These are phyloP conservation scores for Dioscorea dumetorum DNA, from an alignment of 106 monocot species.

Conservation along the genomic window DNA sequence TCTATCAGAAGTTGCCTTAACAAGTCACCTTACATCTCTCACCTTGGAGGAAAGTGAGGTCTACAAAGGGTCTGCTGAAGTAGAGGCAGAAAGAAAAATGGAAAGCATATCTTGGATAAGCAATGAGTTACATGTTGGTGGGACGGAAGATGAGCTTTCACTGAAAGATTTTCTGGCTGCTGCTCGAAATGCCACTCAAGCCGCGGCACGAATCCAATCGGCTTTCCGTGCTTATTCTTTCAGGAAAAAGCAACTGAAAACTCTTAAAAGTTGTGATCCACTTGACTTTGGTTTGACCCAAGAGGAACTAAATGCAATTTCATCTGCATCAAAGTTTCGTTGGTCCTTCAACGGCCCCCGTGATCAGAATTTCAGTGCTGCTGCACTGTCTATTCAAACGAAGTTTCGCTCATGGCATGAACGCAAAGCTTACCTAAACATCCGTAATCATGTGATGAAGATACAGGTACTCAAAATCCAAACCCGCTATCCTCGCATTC, in stretches of 20 bases:
- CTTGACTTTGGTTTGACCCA: slow-evolving; percentile 14
- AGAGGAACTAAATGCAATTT: slow-evolving; percentile 40
- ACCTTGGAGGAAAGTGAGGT: slow-evolving; percentile 42
- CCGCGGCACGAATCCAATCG: slow-evolving; percentile 72
- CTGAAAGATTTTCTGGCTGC: slow-evolving; percentile 63
- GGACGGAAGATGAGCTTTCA: slow-evolving; percentile 53
- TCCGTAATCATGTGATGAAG: too few species aligned
- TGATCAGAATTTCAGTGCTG: slow-evolving; percentile 20
- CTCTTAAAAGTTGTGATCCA: slow-evolving; percentile 13
- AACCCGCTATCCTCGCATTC: too few species aligned
- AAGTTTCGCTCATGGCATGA: too few species aligned
- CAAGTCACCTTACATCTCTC: slow-evolving; percentile 49
- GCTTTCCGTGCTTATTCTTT: slow-evolving; percentile 78
- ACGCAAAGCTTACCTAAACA: too few species aligned
- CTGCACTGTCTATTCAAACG: too few species aligned
- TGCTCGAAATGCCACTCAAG: slow-evolving; percentile 64
- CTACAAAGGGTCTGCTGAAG: slow-evolving; percentile 37
- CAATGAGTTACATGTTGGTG: slow-evolving; percentile 21
- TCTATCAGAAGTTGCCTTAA: slow-evolving; percentile 62
- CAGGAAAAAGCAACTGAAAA: slow-evolving; percentile 36
- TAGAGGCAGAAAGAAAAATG: slow-evolving; percentile 39
- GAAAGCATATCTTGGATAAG: slow-evolving; percentile 36
- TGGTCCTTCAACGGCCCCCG: slow-evolving; percentile 5
- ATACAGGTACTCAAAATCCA: too few species aligned
- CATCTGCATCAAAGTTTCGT: slow-evolving; percentile 24